Conservation (phyloP, 805 yeast species). For the Candida silvatica region DNA sequence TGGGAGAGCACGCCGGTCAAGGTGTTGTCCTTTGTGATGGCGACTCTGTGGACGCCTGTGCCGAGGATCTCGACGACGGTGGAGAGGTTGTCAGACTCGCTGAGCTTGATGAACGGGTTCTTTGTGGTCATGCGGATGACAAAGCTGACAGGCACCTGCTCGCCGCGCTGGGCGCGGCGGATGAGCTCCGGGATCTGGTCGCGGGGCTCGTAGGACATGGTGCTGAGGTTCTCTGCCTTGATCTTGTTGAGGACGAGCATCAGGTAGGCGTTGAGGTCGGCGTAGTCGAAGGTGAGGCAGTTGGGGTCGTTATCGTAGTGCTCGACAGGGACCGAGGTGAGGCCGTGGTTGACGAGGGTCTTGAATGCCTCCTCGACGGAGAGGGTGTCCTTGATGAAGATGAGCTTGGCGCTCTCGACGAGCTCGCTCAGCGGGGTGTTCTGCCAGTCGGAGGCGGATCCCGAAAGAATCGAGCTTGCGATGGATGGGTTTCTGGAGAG, state of each 20-base stretch:
- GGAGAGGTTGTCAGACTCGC: slow-evolving; percentile 58
- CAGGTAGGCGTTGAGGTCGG: slow-evolving; percentile 82
- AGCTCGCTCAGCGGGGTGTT: slow-evolving; percentile 64
- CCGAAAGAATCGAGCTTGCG: slow-evolving; percentile 25
- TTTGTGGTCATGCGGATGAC: slow-evolving; percentile 80
- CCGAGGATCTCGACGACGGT: slow-evolving; percentile 82
- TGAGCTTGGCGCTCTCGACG: slow-evolving; percentile 69
- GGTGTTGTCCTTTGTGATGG: slow-evolving; percentile 48
- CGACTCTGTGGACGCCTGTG: slow-evolving; percentile 92
- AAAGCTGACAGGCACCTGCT: slow-evolving; percentile 85
- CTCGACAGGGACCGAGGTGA: slow-evolving; percentile 83
- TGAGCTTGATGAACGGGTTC: slow-evolving; percentile 77
- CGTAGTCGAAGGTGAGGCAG: slow-evolving; percentile 83
- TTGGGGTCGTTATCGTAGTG: slow-evolving; percentile 45
- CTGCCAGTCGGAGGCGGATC: slow-evolving; percentile 51
- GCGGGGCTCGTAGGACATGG: slow-evolving; percentile 23
- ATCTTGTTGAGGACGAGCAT: slow-evolving; percentile 75
- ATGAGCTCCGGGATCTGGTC: slow-evolving; percentile 35
- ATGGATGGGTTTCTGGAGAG: slow-evolving; percentile 30
- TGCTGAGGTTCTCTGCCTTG: slow-evolving; percentile 28
- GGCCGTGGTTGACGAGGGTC: slow-evolving; percentile 56
- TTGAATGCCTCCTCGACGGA: slow-evolving; percentile 89
- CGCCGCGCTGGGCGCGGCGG: slow-evolving; percentile 71
- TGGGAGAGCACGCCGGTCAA: slow-evolving; percentile 86
- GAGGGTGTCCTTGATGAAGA: slow-evolving; percentile 53